Conservation (phyloP, 139 green algal genomes). For the Chlorella sorokiniana region DNA sequence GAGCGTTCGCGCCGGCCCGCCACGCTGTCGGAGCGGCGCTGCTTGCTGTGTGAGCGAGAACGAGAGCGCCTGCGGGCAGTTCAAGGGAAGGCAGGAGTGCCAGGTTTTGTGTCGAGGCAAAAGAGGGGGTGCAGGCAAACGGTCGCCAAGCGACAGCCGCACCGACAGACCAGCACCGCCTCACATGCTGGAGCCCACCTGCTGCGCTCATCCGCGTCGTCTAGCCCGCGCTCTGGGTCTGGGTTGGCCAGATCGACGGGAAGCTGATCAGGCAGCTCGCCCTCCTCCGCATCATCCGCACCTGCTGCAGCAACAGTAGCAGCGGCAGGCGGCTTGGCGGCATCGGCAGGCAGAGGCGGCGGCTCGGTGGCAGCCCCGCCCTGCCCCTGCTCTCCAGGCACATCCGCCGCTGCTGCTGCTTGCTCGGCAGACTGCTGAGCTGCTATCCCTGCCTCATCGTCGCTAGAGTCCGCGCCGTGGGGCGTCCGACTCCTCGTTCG, state of each 20-base stretch:
- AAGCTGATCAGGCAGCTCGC: not conserved
- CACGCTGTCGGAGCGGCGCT: too few species aligned
- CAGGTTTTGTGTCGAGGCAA: too few species aligned
- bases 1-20: not conserved
- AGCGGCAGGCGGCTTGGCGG: conserved; percentile 18
- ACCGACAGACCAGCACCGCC: too few species aligned
- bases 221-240: not conserved
- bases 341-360: not conserved
- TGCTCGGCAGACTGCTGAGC: not conserved
- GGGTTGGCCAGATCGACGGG: not conserved
- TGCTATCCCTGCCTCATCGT: conserved; percentile 3
- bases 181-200: not conserved
- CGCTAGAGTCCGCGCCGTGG: conserved; percentile 1
- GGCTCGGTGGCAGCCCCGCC: not conserved
- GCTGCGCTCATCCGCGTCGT: not conserved
- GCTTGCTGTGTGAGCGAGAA: not conserved
- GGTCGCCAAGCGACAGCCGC: too few species aligned
- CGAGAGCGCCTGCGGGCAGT: not conserved
- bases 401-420: conserved; percentile 3
- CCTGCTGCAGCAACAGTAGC: not conserved
- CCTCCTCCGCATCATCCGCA: conserved; percentile 18
- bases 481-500: conserved; percentile 45
- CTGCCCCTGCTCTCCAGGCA: not conserved
- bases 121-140: too few species aligned
- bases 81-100: not conserved